phyloP scores from a whole-genome alignment of 1,284 basidiomycete species.

The Taiwanofungus camphoratus region DNA sequence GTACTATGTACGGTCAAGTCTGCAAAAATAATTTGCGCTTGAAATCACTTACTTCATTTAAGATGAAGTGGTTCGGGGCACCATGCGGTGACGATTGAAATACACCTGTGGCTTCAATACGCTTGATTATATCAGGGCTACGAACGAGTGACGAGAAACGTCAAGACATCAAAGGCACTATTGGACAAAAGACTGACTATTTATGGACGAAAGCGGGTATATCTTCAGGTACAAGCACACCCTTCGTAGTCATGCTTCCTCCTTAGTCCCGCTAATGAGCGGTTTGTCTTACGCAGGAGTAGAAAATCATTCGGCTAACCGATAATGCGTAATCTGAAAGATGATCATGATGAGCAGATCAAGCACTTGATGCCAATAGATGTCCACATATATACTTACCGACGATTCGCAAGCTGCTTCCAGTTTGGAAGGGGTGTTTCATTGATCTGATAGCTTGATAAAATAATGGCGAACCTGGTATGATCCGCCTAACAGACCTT shows the following conservation, averaged over 20 bases:
- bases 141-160: constrained; percentile 3
- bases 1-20: constrained; percentile 46
- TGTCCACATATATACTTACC: constrained; percentile 54
- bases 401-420: constrained; percentile 77
- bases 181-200: constrained; percentile 45
- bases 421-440: constrained; percentile 80
- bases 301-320: too few relatives aligned
- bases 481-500: constrained; percentile 43
- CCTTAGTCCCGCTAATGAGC: too few relatives aligned
- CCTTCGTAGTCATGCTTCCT: constrained; percentile 60
- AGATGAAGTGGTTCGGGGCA: constrained; percentile 79
- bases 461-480: constrained; percentile 1
- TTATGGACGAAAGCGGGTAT: constrained; percentile 60
- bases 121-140: constrained; percentile 74
- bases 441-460: constrained; percentile 44
- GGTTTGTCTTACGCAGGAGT: too few relatives aligned
- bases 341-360: too few relatives aligned
- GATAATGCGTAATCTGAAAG: too few relatives aligned
- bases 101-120: constrained; percentile 56
- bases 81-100: constrained; percentile 60
- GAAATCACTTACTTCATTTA: constrained; percentile 61
- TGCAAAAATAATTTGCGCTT: not conserved
- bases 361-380: too few relatives aligned
- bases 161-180: too few relatives aligned
- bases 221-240: constrained; percentile 53